phyloP scores from a whole-genome alignment of 2,329 filamentous ascomycete species.

The Cladosporium sphaerospermum region DNA sequence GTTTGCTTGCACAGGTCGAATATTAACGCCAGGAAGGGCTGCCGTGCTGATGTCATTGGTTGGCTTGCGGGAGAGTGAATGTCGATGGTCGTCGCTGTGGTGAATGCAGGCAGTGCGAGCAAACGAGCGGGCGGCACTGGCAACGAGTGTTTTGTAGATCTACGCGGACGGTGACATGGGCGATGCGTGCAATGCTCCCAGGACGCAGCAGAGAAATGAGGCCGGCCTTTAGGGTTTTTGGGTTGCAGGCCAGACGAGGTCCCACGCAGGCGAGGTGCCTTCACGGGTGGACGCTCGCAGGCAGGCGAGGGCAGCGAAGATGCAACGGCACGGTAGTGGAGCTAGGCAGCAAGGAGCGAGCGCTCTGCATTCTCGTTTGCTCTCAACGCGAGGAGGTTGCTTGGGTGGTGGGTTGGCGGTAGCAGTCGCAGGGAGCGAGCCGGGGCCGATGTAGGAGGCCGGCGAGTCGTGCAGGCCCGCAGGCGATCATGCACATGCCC shows the following conservation, averaged over 20 bases:
- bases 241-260: slow-evolving; percentile 2
- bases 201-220: not conserved
- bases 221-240: slow-evolving; percentile 10
- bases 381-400: not conserved
- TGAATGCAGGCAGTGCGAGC: not conserved
- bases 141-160: not conserved
- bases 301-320: slow-evolving; percentile 1
- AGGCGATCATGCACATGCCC: not conserved
- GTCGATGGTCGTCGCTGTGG: slow-evolving; percentile 2
- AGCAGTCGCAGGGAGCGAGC: slow-evolving; percentile 2
- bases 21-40: slow-evolving; percentile 6
- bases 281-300: slow-evolving; percentile 5
- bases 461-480: slow-evolving; percentile 1
- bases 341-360: slow-evolving; percentile 1
- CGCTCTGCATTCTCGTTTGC: slow-evolving; percentile 5
- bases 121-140: not conserved
- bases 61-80: not conserved
- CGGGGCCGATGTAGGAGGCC: slow-evolving; percentile 10
- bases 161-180: not conserved
- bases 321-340: slow-evolving; percentile 7
- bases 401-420: not conserved
- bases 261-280: slow-evolving; percentile 1
- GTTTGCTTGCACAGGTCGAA: slow-evolving; percentile 19
- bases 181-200: too few species aligned
- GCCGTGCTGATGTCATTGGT: slow-evolving; percentile 9